Evolutionary conservation across 768 basidiomycete genomes (phyloP).

Genomic region (Termitomyces sp.): DNA sequence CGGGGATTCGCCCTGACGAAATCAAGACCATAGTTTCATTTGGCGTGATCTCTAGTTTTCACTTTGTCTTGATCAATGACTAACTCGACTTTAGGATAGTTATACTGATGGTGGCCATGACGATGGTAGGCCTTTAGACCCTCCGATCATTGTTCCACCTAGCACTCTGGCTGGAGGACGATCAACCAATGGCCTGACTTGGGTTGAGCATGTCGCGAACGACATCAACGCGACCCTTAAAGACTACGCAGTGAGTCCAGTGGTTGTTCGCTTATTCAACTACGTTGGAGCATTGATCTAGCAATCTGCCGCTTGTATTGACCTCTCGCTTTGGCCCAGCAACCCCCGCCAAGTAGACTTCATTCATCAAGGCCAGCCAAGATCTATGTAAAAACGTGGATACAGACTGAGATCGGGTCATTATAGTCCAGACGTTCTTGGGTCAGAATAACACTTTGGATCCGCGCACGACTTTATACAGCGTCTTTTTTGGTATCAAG

Average conservation of each 20-base stretch:
- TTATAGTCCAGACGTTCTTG: slow-evolving; percentile 36
- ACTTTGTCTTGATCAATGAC: not conserved
- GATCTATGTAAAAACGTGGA: not conserved
- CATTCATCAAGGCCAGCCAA: slow-evolving; percentile 34
- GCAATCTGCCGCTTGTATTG: slow-evolving; percentile 41
- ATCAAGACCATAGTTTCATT: slow-evolving; percentile 48
- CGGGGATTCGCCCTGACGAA: slow-evolving; percentile 30
- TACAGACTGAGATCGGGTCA: not conserved
- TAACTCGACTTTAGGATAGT: slow-evolving; percentile 30
- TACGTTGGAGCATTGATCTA: slow-evolving; percentile 7
- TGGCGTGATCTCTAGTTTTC: slow-evolving; percentile 24
- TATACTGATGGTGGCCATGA: slow-evolving; percentile 46
- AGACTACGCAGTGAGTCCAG: slow-evolving; percentile 41
- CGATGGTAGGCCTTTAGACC: slow-evolving; percentile 39
- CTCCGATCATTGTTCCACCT: slow-evolving; percentile 37
- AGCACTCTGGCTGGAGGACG: slow-evolving; percentile 41
- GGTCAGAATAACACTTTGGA: slow-evolving; percentile 37
- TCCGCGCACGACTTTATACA: slow-evolving; percentile 42
- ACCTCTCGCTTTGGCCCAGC: slow-evolving; percentile 45
- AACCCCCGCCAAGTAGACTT: slow-evolving; percentile 42
- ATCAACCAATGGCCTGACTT: slow-evolving; percentile 45
- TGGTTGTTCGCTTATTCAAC: not conserved
- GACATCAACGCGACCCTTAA: slow-evolving; percentile 36
- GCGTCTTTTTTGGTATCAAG: slow-evolving; percentile 53
- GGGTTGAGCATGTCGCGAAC: slow-evolving; percentile 43